Evolutionary conservation across 2,329 filamentous ascomycete genomes (phyloP), one percentile per base, ranked within the genome.

Genomic region (Fusarium pseudonygamai): DNA sequence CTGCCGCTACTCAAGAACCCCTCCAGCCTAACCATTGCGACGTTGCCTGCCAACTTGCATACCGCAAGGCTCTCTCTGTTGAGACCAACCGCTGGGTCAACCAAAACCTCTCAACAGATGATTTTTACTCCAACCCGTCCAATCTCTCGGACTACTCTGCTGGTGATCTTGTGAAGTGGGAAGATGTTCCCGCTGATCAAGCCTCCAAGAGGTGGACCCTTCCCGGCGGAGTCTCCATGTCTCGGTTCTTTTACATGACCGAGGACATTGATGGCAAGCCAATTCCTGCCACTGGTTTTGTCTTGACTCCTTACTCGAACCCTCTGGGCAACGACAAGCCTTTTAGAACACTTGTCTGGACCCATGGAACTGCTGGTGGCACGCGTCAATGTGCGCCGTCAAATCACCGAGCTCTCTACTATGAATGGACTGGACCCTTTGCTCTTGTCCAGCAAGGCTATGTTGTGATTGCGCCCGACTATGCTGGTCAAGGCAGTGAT

Each of bases 91-190:
- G 52, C 20, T 70, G 60, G 67, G 67, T 71, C 10, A 70, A 71
- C 39, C 37, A 34, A 1, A 64, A 71, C 3, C 4, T 71, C 5
- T 26, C 53, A 1, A 60, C 53, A 0, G 66, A 71, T 4, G n/a
- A 42, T 0, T 71, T 71, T 24, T 71, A 71, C 39, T n/a, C 60
- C 4, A 71, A 61, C 11, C 66, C 67, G 1, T 37, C 47, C 22
- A 70, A 70, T 5, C 53, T 70, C 0, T 70, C 67, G 0, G 32
- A 49, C 0, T 60, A 70, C 13, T 47, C 46, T 0, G 53, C 28
- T 16, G 67, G 67, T 3, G 67, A 70, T 15, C 60, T 70, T 3
- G 60, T 70, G 14, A 70, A 70, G 3, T 70, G 67, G 67, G 66
- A 70, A 13, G 15, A 70, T 8, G 12, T 70, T 9, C 32, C 67